Evolutionary conservation across 169 alveolate genomes (phyloP).

Genomic region (Toxoplasma gondii): DNA sequence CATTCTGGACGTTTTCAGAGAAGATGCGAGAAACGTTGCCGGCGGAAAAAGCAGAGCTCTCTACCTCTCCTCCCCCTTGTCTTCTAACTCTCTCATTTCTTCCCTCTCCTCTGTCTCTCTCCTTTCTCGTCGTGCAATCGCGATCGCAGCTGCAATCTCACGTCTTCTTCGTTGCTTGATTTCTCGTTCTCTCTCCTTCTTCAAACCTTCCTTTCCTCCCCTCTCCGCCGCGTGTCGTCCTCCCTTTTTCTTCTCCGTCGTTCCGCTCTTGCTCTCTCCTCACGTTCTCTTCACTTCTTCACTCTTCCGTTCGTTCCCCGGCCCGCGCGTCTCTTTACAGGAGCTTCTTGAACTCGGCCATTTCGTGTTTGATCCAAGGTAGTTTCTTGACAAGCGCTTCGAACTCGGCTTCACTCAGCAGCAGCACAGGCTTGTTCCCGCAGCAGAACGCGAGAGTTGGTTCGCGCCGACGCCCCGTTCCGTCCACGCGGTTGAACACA

Average conservation of each 20-base stretch:
- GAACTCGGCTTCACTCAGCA: constrained; percentile 42
- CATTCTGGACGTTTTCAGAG: too few relatives aligned
- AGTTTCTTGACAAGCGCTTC: constrained; percentile 19
- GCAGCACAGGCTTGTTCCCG: constrained; percentile 26
- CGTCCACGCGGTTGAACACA: not conserved
- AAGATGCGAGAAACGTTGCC: too few relatives aligned
- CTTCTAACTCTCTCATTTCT: not conserved
- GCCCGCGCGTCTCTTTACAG: not conserved
- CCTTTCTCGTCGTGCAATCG: too few relatives aligned
- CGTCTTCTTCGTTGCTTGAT: too few relatives aligned
- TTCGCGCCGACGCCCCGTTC: constrained; percentile 2
- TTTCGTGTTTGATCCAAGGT: constrained; percentile 50
- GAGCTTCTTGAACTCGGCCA: constrained; percentile 31
- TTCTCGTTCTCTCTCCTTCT: not conserved
- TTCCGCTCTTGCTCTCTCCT: not conserved
- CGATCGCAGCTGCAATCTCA: too few relatives aligned
- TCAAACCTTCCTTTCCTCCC: not conserved
- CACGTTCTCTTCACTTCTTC: not conserved
- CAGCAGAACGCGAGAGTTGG: constrained; percentile 43
- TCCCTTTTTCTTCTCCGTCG: not conserved
- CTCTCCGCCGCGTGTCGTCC: not conserved
- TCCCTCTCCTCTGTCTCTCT: too few relatives aligned
- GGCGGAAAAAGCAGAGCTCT: too few relatives aligned
- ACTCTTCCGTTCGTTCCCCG: not conserved
- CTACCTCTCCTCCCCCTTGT: not conserved